These are phyloP conservation scores for Cetraspora pellucida DNA, from an alignment of 192 early-diverging fungal species.

Conservation along the genomic window DNA sequence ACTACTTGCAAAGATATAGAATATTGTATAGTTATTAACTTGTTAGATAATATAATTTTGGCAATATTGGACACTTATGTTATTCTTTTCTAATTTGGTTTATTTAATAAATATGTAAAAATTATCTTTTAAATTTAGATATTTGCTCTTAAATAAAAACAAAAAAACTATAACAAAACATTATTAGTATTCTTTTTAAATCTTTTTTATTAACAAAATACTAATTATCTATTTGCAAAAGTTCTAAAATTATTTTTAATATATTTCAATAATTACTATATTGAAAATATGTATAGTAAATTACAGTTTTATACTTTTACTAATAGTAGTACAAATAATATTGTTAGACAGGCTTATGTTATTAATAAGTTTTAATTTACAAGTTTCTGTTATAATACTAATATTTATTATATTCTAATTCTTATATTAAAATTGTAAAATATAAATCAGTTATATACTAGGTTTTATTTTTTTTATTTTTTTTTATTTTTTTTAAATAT, in stretches of 20 bases:
- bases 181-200: neutral
- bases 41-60: neutral
- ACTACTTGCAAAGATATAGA: neutral
- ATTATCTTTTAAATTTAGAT: neutral
- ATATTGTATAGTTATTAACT: neutral
- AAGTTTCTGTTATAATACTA: no score
- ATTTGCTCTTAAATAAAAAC: neutral
- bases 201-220: neutral
- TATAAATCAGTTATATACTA: no score
- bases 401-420: no score
- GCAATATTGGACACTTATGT: neutral
- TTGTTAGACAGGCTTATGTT: neutral
- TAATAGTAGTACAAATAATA: neutral
- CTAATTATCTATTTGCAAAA: neutral
- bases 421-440: no score
- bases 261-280: neutral
- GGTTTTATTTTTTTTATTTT: no score
- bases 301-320: neutral
- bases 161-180: constrained; percentile 8
- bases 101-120: neutral
- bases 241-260: neutral
- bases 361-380: neutral
- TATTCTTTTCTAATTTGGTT: neutral
- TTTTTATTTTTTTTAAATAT: no score
- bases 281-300: neutral